Percentiles rank a stretch among this genome's conserved stretches.
These are phyloP conservation scores for Brachypodium distachyon DNA, from an alignment of 202 grass and related monocot species.

Conservation along the genomic window DNA sequence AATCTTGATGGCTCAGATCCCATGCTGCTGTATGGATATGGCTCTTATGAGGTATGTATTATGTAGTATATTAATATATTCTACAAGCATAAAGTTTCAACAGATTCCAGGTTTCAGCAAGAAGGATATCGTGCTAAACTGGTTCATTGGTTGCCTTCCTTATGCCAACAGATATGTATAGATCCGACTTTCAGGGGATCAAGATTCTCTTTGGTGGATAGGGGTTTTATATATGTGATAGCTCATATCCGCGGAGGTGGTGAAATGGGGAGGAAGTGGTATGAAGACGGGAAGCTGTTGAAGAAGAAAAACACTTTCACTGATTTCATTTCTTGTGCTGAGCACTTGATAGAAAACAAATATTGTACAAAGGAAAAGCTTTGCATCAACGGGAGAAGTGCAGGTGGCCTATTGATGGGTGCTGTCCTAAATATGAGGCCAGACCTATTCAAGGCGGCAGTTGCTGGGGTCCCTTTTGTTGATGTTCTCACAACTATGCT, in stretches of 20 bases:
- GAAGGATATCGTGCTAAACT: background rate
- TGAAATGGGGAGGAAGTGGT: constrained; percentile 95
- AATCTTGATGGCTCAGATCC: constrained; percentile 88
- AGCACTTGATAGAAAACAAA: constrained; percentile 79
- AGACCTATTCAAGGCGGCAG: constrained; percentile 74
- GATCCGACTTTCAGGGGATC: constrained; percentile 66
- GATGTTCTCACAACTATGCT: constrained; percentile 93
- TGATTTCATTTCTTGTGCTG: constrained; percentile 84
- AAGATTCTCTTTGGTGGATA: constrained; percentile 73
- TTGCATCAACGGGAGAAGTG: constrained; percentile 91
- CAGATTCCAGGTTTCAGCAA: background rate
- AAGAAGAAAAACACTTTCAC: constrained; percentile 95
- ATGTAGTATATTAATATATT: background rate
- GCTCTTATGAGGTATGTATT: constrained; percentile 72
- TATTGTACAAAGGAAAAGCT: constrained; percentile 76
- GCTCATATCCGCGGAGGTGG: constrained; percentile 95
- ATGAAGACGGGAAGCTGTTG: constrained; percentile 78
- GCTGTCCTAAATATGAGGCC: constrained; percentile 89
- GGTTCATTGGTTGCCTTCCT: background rate
- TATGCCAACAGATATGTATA: constrained; percentile 53
- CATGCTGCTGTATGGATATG: constrained; percentile 88
- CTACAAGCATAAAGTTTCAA: background rate
- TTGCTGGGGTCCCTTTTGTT: constrained; percentile 86
- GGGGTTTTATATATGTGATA: constrained; percentile 79
- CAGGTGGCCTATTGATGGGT: constrained; percentile 74